A percentile compares a stretch with the other conserved stretches of the same genome.
phyloP scores from a whole-genome alignment of 192 early-diverging fungal species.

The Coemansia erecta region DNA sequence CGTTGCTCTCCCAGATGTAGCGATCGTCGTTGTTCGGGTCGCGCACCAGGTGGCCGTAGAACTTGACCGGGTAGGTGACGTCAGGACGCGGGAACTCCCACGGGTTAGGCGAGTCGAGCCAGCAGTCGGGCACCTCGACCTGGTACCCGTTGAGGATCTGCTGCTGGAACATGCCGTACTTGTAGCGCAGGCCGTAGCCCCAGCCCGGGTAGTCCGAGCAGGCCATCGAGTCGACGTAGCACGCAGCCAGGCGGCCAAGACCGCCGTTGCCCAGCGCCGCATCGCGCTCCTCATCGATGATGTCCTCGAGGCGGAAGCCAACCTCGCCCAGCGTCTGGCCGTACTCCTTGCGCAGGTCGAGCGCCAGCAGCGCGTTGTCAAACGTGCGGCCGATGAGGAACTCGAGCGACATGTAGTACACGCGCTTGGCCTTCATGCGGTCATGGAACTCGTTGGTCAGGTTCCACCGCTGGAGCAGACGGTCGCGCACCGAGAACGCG shows the following conservation, averaged over 20 bases:
- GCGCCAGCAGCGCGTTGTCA: conserved; percentile 92
- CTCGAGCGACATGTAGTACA: conserved; percentile 98
- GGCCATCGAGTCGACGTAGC: conserved; percentile 96
- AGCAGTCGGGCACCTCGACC: conserved; percentile 92
- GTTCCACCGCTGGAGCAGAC: conserved; percentile 92
- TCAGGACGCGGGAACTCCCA: conserved; percentile 96
- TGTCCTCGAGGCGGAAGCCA: conserved; percentile 91
- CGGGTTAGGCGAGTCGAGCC: conserved; percentile 95
- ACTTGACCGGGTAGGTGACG: conserved; percentile 84
- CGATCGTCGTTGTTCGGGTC: conserved; percentile 67
- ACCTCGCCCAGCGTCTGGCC: conserved; percentile 63
- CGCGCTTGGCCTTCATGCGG: conserved; percentile 79
- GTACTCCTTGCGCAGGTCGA: conserved; percentile 80
- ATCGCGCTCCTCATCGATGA: conserved; percentile 91
- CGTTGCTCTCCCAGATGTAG: conserved; percentile 82
- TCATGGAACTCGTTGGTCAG: conserved; percentile 82
- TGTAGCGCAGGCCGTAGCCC: conserved; percentile 97
- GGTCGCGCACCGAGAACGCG: conserved; percentile 90
- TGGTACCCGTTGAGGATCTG: conserved; percentile 95
- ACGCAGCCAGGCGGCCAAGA: conserved; percentile 94
- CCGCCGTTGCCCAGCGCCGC: conserved; percentile 98
- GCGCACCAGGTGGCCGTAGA: conserved; percentile 84
- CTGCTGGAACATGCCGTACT: conserved; percentile 99
- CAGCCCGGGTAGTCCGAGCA: conserved; percentile 91
- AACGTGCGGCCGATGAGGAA: conserved; percentile 96